A percentile compares a stretch with the other conserved stretches of the same genome.
Evolutionary conservation across 2,329 filamentous ascomycete species (phyloP).

Genomic region (Leptographium lundbergii): DNA sequence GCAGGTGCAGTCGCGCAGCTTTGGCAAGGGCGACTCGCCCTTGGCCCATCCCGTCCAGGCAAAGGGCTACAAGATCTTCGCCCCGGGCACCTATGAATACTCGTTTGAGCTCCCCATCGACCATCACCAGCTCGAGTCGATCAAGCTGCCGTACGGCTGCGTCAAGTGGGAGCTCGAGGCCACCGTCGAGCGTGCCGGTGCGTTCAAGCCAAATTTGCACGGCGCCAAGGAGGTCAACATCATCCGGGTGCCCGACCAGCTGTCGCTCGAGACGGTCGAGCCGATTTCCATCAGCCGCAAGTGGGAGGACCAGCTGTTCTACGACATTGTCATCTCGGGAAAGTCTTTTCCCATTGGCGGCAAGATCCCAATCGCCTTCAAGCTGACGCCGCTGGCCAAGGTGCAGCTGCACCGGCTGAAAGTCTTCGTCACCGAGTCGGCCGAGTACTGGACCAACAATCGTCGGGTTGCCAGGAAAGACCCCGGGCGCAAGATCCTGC

Average conservation of each 20-base stretch:
- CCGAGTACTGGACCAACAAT: constrained; percentile 83
- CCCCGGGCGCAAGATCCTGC: constrained; percentile 66
- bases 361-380: constrained; percentile 86
- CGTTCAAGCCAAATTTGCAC: constrained; percentile 79
- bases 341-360: constrained; percentile 87
- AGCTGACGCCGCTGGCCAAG: constrained; percentile 82
- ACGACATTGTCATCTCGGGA: constrained; percentile 91
- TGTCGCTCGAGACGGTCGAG: constrained; percentile 81
- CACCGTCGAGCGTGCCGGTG: constrained; percentile 71
- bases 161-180: constrained; percentile 85
- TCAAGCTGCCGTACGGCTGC: constrained; percentile 72
- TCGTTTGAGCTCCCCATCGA: constrained; percentile 82
- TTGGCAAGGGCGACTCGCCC: constrained; percentile 63
- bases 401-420: constrained; percentile 89
- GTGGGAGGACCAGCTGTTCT: constrained; percentile 92
- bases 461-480: constrained; percentile 77
- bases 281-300: constrained; percentile 87
- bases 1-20: constrained; percentile 72
- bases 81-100: constrained; percentile 55
- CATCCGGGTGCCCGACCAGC: constrained; percentile 74
- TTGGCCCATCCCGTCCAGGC: constrained; percentile 44
- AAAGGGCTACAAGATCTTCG: constrained; percentile 78
- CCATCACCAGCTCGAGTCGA: constrained; percentile 78
- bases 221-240: constrained; percentile 72
- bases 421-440: constrained; percentile 78